Evolutionary conservation across 148 eudicot species (phyloP), one percentile per base, ranked within the genome.

Genomic region (Salicornia ramosissima): DNA sequence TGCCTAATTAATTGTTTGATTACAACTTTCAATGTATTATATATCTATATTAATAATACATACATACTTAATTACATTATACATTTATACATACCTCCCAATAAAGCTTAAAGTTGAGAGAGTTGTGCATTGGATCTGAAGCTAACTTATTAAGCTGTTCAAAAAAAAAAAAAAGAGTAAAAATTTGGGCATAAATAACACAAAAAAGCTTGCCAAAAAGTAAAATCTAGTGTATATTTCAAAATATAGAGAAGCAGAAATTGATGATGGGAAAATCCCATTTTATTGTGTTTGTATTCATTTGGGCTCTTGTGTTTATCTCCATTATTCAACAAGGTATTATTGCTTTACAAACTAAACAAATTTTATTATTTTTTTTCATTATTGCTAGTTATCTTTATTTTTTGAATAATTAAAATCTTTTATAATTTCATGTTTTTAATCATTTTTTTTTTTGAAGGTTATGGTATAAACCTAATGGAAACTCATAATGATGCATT

Each of bases 251-350:
- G 21, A 49, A 50, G 24, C 34, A 0, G 21, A 49, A 50, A 34
- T 18, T 24, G 51, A 51, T 60, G 18, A 71, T 79, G 82, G 72
- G 73, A 70, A 40, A 64, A 31, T 60, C 72, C 42, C 65, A 30
- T 52, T 40, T 45, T 64, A 56, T 66, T 29, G 31, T 64, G 2
- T 19, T 71, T 75, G 42, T 74, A 26, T 68, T 79, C 33, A 64
- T 79, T 22, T 79, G 71, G 26, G 43, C 65, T 18, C 71, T 79
- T 52, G 63, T 79, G n/a, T 42, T 60, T 66, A 45, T 71, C 46
- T 59, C 59, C 59, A 29, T 53, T 61, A n/a, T 46, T 30, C 67
- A n/a, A 36, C 69, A 59, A 70, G 79, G 79, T 79, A 75, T 18
- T n/a, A n/a, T n/a, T n/a, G n/a, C n/a, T n/a, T n/a, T n/a, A n/a